These are phyloP conservation scores for Alternaria brassicicola DNA, from an alignment of 2,329 filamentous ascomycete species.

Conservation along the genomic window DNA sequence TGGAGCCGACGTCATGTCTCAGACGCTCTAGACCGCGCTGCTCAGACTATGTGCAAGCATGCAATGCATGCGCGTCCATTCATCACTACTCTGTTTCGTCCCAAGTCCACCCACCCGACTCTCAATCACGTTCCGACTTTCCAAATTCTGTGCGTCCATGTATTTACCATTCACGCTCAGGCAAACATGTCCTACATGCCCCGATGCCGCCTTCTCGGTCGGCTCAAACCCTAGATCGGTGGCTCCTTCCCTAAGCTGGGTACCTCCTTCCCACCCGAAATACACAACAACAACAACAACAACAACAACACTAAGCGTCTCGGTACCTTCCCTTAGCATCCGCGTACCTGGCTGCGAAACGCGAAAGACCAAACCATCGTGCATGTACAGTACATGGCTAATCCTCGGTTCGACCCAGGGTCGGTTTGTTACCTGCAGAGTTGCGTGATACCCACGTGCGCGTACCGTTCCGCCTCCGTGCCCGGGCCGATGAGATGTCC, in stretches of 20 bases:
- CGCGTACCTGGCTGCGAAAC: not conserved
- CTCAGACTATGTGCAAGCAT: not conserved
- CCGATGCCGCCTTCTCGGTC: not conserved
- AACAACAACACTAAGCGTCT: not conserved
- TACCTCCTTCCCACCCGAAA: not conserved
- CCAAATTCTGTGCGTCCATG: not conserved
- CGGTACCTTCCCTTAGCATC: not conserved
- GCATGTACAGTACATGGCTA: not conserved
- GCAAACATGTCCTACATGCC: not conserved
- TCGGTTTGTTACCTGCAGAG: not conserved
- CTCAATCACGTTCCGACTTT: not conserved
- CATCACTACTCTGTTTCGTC: not conserved
- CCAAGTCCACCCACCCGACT: not conserved
- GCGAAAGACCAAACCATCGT: not conserved
- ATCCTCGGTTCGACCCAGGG: not conserved
- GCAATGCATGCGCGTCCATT: not conserved
- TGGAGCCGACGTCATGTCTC: not conserved
- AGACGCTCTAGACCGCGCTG: constrained; percentile 6
- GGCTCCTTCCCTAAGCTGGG: not conserved
- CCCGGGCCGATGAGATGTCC: not conserved
- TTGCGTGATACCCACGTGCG: constrained; percentile 5
- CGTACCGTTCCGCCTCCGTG: constrained; percentile 5
- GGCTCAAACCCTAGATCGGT: not conserved
- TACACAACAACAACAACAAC: not conserved
- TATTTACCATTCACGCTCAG: not conserved